Evolutionary conservation across 208 protist species (phyloP), one percentile per base, ranked within the genome.

Genomic region (Leishmania tarentolae): DNA sequence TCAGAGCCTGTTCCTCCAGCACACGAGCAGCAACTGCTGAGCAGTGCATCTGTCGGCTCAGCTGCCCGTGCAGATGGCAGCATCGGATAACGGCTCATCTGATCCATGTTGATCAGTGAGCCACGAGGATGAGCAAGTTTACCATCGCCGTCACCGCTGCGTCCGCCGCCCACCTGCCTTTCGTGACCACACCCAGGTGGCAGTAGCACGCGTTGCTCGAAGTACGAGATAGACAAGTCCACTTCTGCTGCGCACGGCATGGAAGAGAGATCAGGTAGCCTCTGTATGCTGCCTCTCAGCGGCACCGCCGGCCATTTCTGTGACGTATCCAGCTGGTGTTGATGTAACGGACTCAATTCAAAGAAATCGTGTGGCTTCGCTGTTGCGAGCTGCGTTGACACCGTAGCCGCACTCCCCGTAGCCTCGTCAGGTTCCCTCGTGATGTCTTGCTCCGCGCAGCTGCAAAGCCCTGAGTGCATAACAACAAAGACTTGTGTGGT

Each of bases 381-480:
- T 9, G 35, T 9, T 35, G 53, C 19, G 17, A 44, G 52, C 8
- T 4, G 35, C 37, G 68, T 15, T 6, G 42, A 72, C 37, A 42
- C 73, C 24, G 73, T 24, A 66, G 53, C 65, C 35, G 53, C 53
- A 5, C 37, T n/a, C 19, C 3, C 71, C 9, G 71, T 1, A 57
- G 71, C 15, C 28, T 4, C 50, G 47, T 6, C 44, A 17, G 31
- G 13, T 21, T n/a, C 71, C 0, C 7, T 59, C 19, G 47, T 3
- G 13, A 37, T 42, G 47, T 42, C 37, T 15, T 77, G 53, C 1
- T 9, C 47, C 44, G 44, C 31, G 42, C 59, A 83, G 76, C 90
- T 95, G 81, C 92, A 95, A 53, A 88, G 80, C 17, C 61, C 74
- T 0, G 88, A 86, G 76, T 93, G 77, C 88, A 95, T 86, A 40